A percentile compares a stretch with the other conserved stretches of the same genome.
These are phyloP conservation scores for Calocera cornea DNA, from an alignment of 768 basidiomycete genomes.

Conservation along the genomic window DNA sequence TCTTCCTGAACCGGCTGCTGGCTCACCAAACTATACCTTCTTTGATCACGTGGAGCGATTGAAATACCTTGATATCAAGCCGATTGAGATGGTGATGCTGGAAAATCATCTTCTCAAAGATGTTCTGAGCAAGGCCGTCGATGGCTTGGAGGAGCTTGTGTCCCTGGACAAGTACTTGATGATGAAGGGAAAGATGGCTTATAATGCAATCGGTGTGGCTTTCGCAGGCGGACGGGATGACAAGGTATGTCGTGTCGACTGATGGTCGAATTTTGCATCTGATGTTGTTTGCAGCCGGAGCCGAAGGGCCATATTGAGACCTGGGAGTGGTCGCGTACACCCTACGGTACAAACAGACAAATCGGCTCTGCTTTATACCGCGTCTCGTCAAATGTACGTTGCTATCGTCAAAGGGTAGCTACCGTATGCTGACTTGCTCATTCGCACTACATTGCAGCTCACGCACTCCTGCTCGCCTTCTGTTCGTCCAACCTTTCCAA, in stretches of 20 bases:
- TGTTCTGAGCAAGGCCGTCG: slow-evolving; percentile 44
- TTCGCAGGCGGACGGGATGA: slow-evolving; percentile 53
- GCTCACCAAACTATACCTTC: slow-evolving; percentile 38
- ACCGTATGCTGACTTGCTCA: neutral
- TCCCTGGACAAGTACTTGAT: slow-evolving; percentile 47
- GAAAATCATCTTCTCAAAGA: slow-evolving; percentile 39
- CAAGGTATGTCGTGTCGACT: slow-evolving; percentile 36
- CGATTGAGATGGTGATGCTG: slow-evolving; percentile 27
- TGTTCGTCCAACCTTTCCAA: slow-evolving; percentile 48
- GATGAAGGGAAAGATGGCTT: slow-evolving; percentile 55
- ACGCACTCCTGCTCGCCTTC: slow-evolving; percentile 63
- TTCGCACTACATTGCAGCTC: slow-evolving; percentile 28
- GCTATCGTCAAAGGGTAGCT: neutral
- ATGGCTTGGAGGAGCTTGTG: slow-evolving; percentile 55
- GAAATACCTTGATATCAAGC: slow-evolving; percentile 46
- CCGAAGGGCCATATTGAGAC: slow-evolving; percentile 33
- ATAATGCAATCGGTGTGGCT: slow-evolving; percentile 65
- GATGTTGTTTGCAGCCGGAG: slow-evolving; percentile 10
- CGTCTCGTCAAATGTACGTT: slow-evolving; percentile 55
- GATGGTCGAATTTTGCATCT: slow-evolving; percentile 29
- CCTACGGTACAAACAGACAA: slow-evolving; percentile 60
- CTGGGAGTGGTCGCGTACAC: slow-evolving; percentile 60
- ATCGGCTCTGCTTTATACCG: slow-evolving; percentile 63
- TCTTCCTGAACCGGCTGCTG: slow-evolving; percentile 15
- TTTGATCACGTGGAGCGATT: slow-evolving; percentile 68